Conservation (phyloP, 176 grass and related monocot genomes). For the Oryza meridionalis region DNA sequence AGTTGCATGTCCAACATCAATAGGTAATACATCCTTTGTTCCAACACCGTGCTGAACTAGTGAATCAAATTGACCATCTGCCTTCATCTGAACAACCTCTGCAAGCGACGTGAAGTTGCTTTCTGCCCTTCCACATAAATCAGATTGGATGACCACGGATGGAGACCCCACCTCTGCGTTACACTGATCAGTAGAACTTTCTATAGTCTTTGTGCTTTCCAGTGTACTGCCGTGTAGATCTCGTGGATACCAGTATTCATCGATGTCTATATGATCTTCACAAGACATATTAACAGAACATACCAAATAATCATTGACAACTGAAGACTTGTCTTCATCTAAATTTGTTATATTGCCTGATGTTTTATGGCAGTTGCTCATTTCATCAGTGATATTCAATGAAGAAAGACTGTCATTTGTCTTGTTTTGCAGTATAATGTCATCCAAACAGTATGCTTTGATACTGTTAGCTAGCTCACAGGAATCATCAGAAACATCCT, state of each 20-base stretch:
- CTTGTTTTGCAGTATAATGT: slow-evolving; percentile 33
- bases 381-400: slow-evolving; percentile 34
- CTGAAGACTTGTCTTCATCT: slow-evolving; percentile 42
- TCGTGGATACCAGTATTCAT: slow-evolving; percentile 36
- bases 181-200: slow-evolving; percentile 32
- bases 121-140: slow-evolving; percentile 42
- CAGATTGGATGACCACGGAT: slow-evolving; percentile 22
- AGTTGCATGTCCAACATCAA: slow-evolving; percentile 9
- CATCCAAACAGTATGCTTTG: slow-evolving; percentile 32
- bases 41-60: slow-evolving; percentile 31
- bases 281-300: slow-evolving; percentile 35
- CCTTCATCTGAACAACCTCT: slow-evolving; percentile 40
- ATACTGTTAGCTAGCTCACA: slow-evolving; percentile 21
- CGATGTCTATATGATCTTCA: slow-evolving; percentile 17
- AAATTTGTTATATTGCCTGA: slow-evolving; percentile 10
- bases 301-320: slow-evolving; percentile 31
- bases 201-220: slow-evolving; percentile 14
- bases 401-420: slow-evolving; percentile 30
- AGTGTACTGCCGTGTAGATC: slow-evolving; percentile 23
- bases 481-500: slow-evolving; percentile 31
- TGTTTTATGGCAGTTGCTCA: slow-evolving; percentile 19
- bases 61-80: slow-evolving; percentile 42
- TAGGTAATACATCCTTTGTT: slow-evolving; percentile 39
- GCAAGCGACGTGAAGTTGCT: slow-evolving; percentile 37
- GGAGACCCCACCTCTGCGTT: slow-evolving; percentile 1